phyloP scores from a whole-genome alignment of 2,329 filamentous ascomycete genomes.

The Sphaerostilbella broomeana region DNA sequence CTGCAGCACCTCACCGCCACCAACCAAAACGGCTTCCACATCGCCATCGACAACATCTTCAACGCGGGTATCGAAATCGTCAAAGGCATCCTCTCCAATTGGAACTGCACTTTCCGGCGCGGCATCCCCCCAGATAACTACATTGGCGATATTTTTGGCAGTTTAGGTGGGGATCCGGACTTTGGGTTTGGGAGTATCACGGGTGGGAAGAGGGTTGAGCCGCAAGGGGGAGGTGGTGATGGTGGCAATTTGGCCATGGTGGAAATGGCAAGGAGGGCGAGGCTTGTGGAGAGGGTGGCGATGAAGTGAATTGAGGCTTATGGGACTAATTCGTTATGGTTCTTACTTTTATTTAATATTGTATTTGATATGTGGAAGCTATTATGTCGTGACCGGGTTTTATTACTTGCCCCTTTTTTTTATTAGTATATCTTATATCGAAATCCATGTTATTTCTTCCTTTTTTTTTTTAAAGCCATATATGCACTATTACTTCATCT shows the following conservation, averaged over 20 bases:
- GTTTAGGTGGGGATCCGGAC: conserved; percentile 57
- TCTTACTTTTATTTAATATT: too few relatives aligned
- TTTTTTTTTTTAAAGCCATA: not conserved
- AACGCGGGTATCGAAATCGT: conserved; percentile 59
- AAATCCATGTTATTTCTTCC: not conserved
- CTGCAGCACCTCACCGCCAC: conserved; percentile 53
- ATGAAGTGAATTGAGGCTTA: conserved; percentile 17
- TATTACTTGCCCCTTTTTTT: too few relatives aligned
- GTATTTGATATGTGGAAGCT: too few relatives aligned
- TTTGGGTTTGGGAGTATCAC: conserved; percentile 53
- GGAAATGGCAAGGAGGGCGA: conserved; percentile 24
- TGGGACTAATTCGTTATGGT: too few relatives aligned
- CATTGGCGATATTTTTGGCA: conserved; percentile 65
- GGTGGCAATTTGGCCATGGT: conserved; percentile 17
- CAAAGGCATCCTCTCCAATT: conserved; percentile 53
- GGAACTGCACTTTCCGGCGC: conserved; percentile 50
- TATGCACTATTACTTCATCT: not conserved
- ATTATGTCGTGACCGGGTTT: not conserved
- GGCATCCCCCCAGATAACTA: conserved; percentile 59
- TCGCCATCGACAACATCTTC: conserved; percentile 61
- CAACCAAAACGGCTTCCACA: conserved; percentile 57
- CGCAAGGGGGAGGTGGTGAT: not conserved
- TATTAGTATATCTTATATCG: not conserved
- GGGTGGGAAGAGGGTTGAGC: conserved; percentile 26
- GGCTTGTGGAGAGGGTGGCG: conserved; percentile 19